Evolutionary conservation across 108 stramenopile genomes (phyloP), one percentile per base, ranked within the genome.

Genomic region (Skeletonema tropicum): DNA sequence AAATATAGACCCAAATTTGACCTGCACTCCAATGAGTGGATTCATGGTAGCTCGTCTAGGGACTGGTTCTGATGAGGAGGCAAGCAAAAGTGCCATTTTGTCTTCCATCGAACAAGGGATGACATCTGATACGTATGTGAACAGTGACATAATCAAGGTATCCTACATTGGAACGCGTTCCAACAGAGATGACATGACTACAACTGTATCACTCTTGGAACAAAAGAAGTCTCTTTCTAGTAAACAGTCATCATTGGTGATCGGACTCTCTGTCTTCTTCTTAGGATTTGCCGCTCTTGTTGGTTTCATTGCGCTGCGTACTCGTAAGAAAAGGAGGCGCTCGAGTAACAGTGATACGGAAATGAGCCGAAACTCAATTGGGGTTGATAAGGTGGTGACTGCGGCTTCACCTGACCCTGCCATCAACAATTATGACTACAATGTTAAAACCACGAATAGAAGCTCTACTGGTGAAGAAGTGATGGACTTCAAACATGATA

Each of bases 1-100:
- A 0, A 15, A n/a, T n/a, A 45, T 0, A 4, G 42, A 45, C 15
- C 42, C 42, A n/a, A 45, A 45, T 29, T 36, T 19, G 12, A 45
- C 8, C 8, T 72, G 71, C 39, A 72, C 60, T 9, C 60, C 71
- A 8, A 26, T 72, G 0, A 23, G 60, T 21, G 71, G 71, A 7
- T 62, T 19, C 71, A 72, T 72, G 71, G 62, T 41, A 9, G 71
- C 71, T 6, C 62, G 42, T 41, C n/a, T 72, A 2, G 38, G 29
- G 3, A 5, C 26, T 9, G 17, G 10, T 25, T 19, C 35, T 30
- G 61, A 73, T 48, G 31, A 3, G 49, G 72, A 32, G 5, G 41
- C n/a, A 7, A 64, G 23, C 13, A 42, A 73, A 33, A 36, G 63
- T 36, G 49, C 60, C n/a, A 25, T 73, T 3, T 10, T 73, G 15